phyloP scores from a whole-genome alignment of 208 protist species.

The Leishmania gerbilli region DNA sequence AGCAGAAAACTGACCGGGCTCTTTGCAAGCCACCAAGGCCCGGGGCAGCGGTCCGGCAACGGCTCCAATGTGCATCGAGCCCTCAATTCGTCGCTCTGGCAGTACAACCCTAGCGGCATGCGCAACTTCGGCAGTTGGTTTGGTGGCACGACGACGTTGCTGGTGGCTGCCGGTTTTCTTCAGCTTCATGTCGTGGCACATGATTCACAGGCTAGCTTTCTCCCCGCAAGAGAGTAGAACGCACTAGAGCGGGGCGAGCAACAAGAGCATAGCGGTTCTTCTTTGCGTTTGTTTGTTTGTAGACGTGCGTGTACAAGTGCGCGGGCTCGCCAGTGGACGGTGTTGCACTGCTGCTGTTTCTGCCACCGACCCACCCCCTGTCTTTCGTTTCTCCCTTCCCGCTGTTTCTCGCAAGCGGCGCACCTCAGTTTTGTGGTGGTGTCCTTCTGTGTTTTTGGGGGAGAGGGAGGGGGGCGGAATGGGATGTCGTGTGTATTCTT shows the following conservation, averaged over 20 bases:
- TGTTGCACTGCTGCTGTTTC: not conserved
- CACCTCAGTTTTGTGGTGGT: not conserved
- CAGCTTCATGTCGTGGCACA: slow-evolving; percentile 9
- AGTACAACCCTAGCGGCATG: slow-evolving; percentile 3
- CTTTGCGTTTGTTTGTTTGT: not conserved
- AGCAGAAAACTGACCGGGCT: slow-evolving; percentile 7
- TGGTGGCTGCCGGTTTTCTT: slow-evolving; percentile 13
- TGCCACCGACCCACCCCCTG: not conserved
- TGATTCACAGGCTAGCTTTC: slow-evolving; percentile 8
- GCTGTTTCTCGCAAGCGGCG: not conserved
- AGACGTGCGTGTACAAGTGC: not conserved
- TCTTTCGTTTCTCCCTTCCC: not conserved
- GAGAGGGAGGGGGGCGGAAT: too few species aligned
- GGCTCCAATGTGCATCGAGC: slow-evolving; percentile 4
- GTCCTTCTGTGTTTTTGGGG: not conserved
- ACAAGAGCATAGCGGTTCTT: not conserved
- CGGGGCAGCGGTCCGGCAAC: not conserved
- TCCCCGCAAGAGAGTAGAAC: not conserved
- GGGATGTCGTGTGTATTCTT: not conserved
- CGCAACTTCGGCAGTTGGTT: slow-evolving; percentile 18
- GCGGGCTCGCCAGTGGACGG: not conserved
- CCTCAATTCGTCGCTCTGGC: slow-evolving; percentile 3
- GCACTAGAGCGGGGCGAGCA: not conserved
- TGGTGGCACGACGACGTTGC: slow-evolving; percentile 18
- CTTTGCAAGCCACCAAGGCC: not conserved